These are phyloP conservation scores for Phaeolepiota aurea DNA, from an alignment of 768 basidiomycete genomes.

Conservation along the genomic window DNA sequence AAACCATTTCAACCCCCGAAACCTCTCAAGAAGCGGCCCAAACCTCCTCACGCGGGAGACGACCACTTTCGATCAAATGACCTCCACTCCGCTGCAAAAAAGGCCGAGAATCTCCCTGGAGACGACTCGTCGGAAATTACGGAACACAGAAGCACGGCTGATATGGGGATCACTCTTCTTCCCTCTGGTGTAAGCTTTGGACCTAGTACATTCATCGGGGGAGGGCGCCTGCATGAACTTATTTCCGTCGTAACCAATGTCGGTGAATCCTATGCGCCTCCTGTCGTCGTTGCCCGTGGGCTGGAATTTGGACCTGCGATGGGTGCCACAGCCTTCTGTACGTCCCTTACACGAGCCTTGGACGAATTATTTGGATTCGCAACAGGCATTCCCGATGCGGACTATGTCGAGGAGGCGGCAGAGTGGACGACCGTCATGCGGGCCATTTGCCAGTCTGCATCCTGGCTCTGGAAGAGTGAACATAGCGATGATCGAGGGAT, in stretches of 20 bases:
- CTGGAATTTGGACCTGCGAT: slow-evolving; percentile 36
- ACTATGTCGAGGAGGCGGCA: slow-evolving; percentile 15
- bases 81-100: too few relatives aligned
- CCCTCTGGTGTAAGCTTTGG: slow-evolving; percentile 45
- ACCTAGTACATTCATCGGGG: slow-evolving; percentile 45
- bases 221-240: slow-evolving; percentile 54
- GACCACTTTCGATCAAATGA: too few relatives aligned
- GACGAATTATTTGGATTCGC: slow-evolving; percentile 33
- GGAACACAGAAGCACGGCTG: slow-evolving; percentile 21
- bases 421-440: slow-evolving; percentile 34
- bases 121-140: too few relatives aligned
- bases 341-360: slow-evolving; percentile 35
- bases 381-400: slow-evolving; percentile 26
- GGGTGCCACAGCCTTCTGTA: slow-evolving; percentile 32
- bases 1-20: slow-evolving; percentile 9
- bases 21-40: not conserved
- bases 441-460: slow-evolving; percentile 34
- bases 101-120: too few relatives aligned
- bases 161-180: slow-evolving; percentile 45
- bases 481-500: slow-evolving; percentile 20
- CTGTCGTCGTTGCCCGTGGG: slow-evolving; percentile 23
- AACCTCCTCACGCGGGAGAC: too few relatives aligned
- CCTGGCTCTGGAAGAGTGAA: slow-evolving; percentile 30
- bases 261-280: slow-evolving; percentile 18
- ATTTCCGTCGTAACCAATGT: slow-evolving; percentile 25